Percentiles rank a stretch among this genome's conserved stretches.
Conservation (phyloP, 192 early-diverging fungal species). For the Entomortierella parvispora region DNA sequence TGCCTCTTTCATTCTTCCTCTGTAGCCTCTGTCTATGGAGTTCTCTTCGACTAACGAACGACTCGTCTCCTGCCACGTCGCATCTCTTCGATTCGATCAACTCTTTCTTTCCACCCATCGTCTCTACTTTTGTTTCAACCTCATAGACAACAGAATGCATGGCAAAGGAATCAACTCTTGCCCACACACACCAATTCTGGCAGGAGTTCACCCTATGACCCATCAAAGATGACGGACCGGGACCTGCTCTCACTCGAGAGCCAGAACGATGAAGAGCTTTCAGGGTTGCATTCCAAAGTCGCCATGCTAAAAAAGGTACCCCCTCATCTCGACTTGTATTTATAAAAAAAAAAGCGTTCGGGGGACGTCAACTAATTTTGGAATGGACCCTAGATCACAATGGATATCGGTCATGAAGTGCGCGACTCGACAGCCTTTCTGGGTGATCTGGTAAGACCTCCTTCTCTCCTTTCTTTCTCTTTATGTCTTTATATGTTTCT, state of each 20-base stretch:
- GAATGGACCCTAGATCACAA: too few species aligned
- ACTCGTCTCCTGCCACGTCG: too few species aligned
- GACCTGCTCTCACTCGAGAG: conserved; percentile 45
- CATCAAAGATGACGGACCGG: conserved; percentile 35
- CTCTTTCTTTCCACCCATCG: too few species aligned
- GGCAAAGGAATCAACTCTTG: conserved; percentile 40
- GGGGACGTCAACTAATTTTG: too few species aligned
- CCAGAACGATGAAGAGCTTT: conserved; percentile 47
- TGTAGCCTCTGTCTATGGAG: too few species aligned
- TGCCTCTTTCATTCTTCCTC: too few species aligned
- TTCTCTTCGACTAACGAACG: too few species aligned
- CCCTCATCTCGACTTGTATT: not conserved
- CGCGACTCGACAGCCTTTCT: conserved; percentile 39
- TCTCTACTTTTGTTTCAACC: too few species aligned
- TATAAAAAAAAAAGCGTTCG: not conserved
- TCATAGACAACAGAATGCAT: conserved; percentile 26
- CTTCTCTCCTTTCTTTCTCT: not conserved
- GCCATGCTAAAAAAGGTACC: conserved; percentile 48
- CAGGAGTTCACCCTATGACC: conserved; percentile 41
- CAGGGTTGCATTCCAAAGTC: conserved; percentile 43
- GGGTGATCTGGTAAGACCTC: conserved; percentile 22
- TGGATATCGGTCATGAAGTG: conserved; percentile 47
- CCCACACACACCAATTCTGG: conserved; percentile 38
- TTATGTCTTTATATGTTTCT: not conserved
- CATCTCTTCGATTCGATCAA: too few species aligned